phyloP scores from a whole-genome alignment of 768 basidiomycete genomes.

The Cyclocybe cylindracea region DNA sequence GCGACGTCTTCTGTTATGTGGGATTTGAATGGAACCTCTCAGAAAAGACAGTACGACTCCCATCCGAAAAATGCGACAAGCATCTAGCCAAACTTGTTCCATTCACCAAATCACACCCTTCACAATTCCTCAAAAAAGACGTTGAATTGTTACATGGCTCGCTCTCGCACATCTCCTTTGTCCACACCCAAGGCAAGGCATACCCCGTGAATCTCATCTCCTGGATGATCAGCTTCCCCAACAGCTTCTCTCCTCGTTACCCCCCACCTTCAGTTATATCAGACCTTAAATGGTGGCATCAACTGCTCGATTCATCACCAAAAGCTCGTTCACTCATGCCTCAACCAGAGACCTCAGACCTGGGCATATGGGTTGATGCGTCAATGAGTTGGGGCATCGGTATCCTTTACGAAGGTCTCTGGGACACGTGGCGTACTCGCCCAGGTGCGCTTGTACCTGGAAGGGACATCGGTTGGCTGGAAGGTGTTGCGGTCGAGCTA shows the following conservation, averaged over 20 bases:
- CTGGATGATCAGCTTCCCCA: constrained; percentile 22
- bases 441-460: constrained; percentile 12
- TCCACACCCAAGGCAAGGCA: constrained; percentile 26
- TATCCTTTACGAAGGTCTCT: constrained; percentile 22
- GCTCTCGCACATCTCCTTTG: constrained; percentile 32
- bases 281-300: constrained; percentile 35
- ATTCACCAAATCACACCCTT: too few species aligned
- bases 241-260: constrained; percentile 4
- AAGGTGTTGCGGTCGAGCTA: constrained; percentile 28
- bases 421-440: constrained; percentile 27
- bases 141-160: constrained; percentile 28
- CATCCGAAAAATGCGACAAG: too few species aligned
- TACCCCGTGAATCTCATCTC: constrained; percentile 24
- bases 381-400: constrained; percentile 43
- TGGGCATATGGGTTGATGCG: constrained; percentile 34
- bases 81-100: too few species aligned
- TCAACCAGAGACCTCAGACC: constrained; percentile 2
- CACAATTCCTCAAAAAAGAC: constrained; percentile 12
- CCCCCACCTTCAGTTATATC: constrained; percentile 17
- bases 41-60: too few species aligned
- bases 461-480: constrained; percentile 27
- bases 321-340: constrained; percentile 14
- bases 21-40: too few species aligned
- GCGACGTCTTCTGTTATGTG: too few species aligned
- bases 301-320: not conserved